A percentile compares a stretch with the other conserved stretches of the same genome.
These are phyloP conservation scores for Alternaria ventricosa DNA, from an alignment of 2,329 filamentous ascomycete genomes.

Conservation along the genomic window DNA sequence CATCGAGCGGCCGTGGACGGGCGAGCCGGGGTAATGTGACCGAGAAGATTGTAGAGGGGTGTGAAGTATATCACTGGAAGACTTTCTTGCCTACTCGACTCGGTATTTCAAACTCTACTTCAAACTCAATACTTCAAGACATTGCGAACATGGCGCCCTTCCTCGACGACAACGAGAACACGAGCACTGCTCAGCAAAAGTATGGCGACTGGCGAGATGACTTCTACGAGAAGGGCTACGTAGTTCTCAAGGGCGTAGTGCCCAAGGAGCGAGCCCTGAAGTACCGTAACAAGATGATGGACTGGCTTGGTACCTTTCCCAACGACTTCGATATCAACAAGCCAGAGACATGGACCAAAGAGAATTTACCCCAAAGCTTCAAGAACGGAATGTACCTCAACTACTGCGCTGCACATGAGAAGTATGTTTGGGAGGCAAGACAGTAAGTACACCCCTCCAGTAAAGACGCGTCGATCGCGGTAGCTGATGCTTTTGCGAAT, in stretches of 20 bases:
- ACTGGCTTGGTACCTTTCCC: constrained; percentile 40
- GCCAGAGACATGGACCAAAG: constrained; percentile 51
- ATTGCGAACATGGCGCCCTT: constrained; percentile 6
- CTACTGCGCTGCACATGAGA: constrained; percentile 52
- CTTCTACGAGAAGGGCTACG: constrained; percentile 36
- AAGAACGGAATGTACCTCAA: constrained; percentile 48
- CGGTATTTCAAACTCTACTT: background rate
- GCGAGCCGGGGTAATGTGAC: background rate
- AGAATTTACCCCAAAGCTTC: constrained; percentile 49
- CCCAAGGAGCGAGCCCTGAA: constrained; percentile 30
- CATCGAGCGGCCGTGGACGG: constrained; percentile 12
- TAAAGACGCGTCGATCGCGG: background rate
- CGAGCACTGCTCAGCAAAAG: background rate
- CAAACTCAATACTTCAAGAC: background rate
- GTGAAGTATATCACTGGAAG: background rate
- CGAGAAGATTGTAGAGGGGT: background rate
- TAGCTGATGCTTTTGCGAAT: background rate
- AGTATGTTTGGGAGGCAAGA: constrained; percentile 54
- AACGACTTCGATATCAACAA: constrained; percentile 41
- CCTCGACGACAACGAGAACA: constrained; percentile 1
- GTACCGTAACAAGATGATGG: constrained; percentile 38
- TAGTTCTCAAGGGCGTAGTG: constrained; percentile 35
- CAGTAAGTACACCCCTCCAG: constrained; percentile 3
- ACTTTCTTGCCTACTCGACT: background rate
- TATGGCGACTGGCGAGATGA: constrained; percentile 42